Evolutionary conservation across 176 grass and related monocot genomes (phyloP).

Genomic region (Ampelocalamus luodianensis): DNA sequence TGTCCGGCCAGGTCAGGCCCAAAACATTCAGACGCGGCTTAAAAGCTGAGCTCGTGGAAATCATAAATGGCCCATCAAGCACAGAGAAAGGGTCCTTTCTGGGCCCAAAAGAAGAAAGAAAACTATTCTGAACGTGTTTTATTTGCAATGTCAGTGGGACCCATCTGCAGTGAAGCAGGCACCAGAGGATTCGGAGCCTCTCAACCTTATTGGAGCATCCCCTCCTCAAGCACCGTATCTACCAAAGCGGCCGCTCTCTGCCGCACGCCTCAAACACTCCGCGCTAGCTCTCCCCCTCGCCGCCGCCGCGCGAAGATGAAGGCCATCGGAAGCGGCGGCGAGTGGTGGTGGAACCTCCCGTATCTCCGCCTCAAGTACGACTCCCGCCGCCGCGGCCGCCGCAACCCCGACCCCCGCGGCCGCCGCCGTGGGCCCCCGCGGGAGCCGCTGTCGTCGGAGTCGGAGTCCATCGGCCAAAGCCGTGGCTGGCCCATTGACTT

Average conservation of each 20-base stretch:
- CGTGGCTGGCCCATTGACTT: slow-evolving; percentile 61
- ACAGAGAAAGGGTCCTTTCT: not conserved
- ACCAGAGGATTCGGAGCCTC: slow-evolving; percentile 31
- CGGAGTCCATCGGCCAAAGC: slow-evolving; percentile 58
- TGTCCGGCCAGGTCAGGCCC: not conserved
- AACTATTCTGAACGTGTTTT: not conserved
- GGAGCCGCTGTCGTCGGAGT: slow-evolving; percentile 67
- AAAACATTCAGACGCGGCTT: not conserved
- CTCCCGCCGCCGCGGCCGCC: slow-evolving; percentile 51
- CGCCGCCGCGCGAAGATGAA: slow-evolving; percentile 42
- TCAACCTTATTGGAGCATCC: slow-evolving; percentile 13
- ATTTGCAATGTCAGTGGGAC: not conserved
- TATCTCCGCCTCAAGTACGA: slow-evolving; percentile 53
- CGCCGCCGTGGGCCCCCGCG: slow-evolving; percentile 42
- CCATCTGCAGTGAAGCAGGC: slow-evolving; percentile 25
- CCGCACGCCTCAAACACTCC: not conserved
- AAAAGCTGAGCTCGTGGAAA: not conserved
- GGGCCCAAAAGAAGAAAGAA: not conserved
- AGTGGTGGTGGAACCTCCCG: slow-evolving; percentile 66
- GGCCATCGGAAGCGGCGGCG: slow-evolving; percentile 53
- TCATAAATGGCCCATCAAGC: not conserved
- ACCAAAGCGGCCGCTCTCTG: not conserved
- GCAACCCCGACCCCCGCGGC: slow-evolving; percentile 50
- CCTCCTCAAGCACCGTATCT: slow-evolving; percentile 8
- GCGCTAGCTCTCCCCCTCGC: not conserved